Base-by-base conservation (phyloP, 192 early-diverging fungal species). In the Dimargaris xerosporica region DNA sequence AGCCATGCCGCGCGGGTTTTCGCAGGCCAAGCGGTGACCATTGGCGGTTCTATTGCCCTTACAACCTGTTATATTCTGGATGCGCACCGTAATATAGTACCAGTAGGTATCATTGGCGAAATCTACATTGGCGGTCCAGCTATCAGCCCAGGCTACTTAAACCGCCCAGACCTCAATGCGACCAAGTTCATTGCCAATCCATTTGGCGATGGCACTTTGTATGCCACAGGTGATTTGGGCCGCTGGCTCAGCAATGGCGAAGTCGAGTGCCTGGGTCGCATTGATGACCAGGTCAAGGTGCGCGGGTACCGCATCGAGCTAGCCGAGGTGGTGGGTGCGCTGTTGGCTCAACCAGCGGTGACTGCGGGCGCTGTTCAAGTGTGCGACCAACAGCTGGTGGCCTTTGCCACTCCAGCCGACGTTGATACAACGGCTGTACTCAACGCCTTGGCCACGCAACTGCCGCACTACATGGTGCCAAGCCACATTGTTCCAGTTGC, bases 231-330 rank as follows among this genome's bases (percentile, higher is more conserved):
- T 17, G 73, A 75, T 30, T 42, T 67, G 3, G 69, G 30, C 0
- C 41, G 59, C 12, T 65, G 64, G 42, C 61, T 71, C 5, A 65
- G 62, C 44, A 62, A 66, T 25, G 73, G 73, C 3, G 62, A 67
- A 30, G 15, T 75, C 0, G 61, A 61, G 0, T 68, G 28, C 43
- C 9, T 80, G 0, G 73, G 73, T 6, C 67, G 73, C 15, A 54
- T 55, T 3, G 73, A 75, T 21, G 25, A 70, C n/a, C 67, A 69
- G 47, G 62, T 75, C 65, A 73, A 73, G 56, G 64, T 75, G 16
- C 62, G 67, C 41, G 73, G 73, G 0, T 71, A 54, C 64, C 64
- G 73, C 5, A 52, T 75, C 3, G 69, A 75, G 41, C 64, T 69
- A 0, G 62, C 58, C 10, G 73, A 75, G 56, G 51, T 75, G 0